Conservation (phyloP, 2,329 filamentous ascomycete species). For the Ceratocystis colombiana region DNA sequence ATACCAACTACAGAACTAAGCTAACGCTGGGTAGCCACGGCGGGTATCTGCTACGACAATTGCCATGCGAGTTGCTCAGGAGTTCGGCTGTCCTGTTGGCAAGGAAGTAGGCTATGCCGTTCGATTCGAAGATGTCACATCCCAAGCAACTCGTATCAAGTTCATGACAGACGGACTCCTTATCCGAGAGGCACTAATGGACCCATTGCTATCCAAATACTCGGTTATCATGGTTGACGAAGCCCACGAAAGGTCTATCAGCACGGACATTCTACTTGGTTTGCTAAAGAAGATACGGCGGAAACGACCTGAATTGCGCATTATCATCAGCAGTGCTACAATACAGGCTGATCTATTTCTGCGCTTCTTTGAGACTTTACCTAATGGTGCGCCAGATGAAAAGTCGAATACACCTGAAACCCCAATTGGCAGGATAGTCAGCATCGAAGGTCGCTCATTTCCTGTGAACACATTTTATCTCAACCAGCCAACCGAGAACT, state of each 20-base stretch:
- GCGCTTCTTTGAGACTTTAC: conserved; percentile 53
- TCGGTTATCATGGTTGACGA: conserved; percentile 97
- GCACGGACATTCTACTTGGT: conserved; percentile 82
- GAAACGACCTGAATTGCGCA: conserved; percentile 67
- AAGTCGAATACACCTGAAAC: background rate
- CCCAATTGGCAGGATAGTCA: conserved; percentile 27
- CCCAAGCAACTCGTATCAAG: conserved; percentile 75
- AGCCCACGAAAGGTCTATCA: conserved; percentile 86
- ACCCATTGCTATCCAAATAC: conserved; percentile 81
- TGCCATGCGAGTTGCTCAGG: conserved; percentile 77
- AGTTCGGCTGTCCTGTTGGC: conserved; percentile 74
- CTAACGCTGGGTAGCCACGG: conserved; percentile 51
- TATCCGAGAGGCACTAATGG: conserved; percentile 82
- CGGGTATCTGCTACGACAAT: conserved; percentile 87
- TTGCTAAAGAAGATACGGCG: conserved; percentile 82
- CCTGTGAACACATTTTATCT: conserved; percentile 81
- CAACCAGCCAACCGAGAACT: conserved; percentile 68
- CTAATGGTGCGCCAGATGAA: conserved; percentile 10
- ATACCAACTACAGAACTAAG: conserved; percentile 27
- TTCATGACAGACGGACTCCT: conserved; percentile 91
- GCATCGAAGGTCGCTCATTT: conserved; percentile 77
- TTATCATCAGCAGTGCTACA: conserved; percentile 89
- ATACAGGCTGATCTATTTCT: conserved; percentile 81
- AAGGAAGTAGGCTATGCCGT: conserved; percentile 93
- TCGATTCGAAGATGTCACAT: conserved; percentile 83